Evolutionary conservation across 805 yeast species (phyloP), one percentile per base, ranked within the genome.

Genomic region (Zygoascus biomembranicola): DNA sequence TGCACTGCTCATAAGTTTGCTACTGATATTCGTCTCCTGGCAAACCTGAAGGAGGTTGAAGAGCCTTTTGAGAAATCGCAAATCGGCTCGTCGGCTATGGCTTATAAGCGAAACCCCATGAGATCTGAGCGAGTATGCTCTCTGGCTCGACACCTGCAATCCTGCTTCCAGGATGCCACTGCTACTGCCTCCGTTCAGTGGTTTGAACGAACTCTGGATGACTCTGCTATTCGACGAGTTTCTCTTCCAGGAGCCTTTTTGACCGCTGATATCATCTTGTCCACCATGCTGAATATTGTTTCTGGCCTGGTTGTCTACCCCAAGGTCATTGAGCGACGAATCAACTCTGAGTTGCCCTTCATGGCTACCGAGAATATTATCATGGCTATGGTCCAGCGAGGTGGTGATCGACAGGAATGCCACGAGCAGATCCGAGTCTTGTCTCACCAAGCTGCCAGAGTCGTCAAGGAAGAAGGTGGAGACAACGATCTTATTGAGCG

Each of bases 101-200:
- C 99, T 32, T 94, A 94, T 78, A 94, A 94, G 81, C 85, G 99
- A 76, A 94, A 94, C 76, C 99, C 99, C 72, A 94, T 94, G 99
- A 86, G 99, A 77, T 85, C 92, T 68, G 99, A 94, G 77, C 84
- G 99, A 73, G 97, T 94, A 56, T 94, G 99, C 76, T 94, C 99
- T n/a, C 79, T 94, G 61, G 82, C 98, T 19, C 87, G 99, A 77
- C 98, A 92, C 71, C 72, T 94, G 72, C 96, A 96, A 59, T 85
- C 96, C 16, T 76, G 90, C 62, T 87, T 85, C 74, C 89, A 78
- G 67, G 98, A 94, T 72, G 95, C 97, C 52, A 87, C 92, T 63
- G 94, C 89, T 73, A 94, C 99, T 49, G 95, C 98, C 8, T 85
- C 96, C 37, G 98, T 94, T 50, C 99, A 94, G 76, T 94, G 99